Percentiles rank a stretch among this genome's conserved stretches.
These are phyloP conservation scores for Sclerotiophoma versabilis DNA, from an alignment of 2,329 filamentous ascomycete species.

Conservation along the genomic window DNA sequence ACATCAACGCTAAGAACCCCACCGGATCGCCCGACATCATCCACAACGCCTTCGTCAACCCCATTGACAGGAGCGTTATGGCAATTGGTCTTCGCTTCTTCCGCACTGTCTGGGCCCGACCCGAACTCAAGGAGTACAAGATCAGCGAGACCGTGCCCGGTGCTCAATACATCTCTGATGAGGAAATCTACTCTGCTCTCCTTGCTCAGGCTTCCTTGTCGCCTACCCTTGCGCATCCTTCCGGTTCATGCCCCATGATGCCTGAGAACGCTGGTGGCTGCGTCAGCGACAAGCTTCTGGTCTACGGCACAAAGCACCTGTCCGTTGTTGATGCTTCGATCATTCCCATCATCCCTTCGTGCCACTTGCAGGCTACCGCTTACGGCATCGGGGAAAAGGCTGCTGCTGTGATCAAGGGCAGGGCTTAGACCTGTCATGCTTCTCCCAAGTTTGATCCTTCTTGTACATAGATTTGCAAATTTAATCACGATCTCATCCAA, in stretches of 20 bases:
- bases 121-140: conserved; percentile 30
- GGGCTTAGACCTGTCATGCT: conserved; percentile 3
- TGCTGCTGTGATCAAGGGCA: conserved; percentile 42
- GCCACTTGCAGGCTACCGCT: conserved; percentile 41
- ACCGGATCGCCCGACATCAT: conserved; percentile 34
- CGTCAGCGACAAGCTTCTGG: conserved; percentile 34
- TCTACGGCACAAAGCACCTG: conserved; percentile 40
- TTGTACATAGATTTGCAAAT: conserved; percentile 2
- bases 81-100: conserved; percentile 45
- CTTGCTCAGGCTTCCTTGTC: conserved; percentile 27
- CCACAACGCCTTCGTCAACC: conserved; percentile 40
- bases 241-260: conserved; percentile 42
- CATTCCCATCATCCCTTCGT: conserved; percentile 40
- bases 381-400: conserved; percentile 47
- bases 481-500: not conserved
- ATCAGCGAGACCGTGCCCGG: conserved; percentile 35
- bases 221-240: conserved; percentile 42
- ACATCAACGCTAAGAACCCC: conserved; percentile 43
- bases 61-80: conserved; percentile 36
- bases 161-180: conserved; percentile 30
- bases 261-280: conserved; percentile 35
- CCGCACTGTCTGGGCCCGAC: conserved; percentile 41
- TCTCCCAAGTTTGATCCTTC: not conserved
- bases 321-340: conserved; percentile 43
- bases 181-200: conserved; percentile 30